Evolutionary conservation across 768 basidiomycete genomes (phyloP).

Genomic region (Mycena leptocephala): DNA sequence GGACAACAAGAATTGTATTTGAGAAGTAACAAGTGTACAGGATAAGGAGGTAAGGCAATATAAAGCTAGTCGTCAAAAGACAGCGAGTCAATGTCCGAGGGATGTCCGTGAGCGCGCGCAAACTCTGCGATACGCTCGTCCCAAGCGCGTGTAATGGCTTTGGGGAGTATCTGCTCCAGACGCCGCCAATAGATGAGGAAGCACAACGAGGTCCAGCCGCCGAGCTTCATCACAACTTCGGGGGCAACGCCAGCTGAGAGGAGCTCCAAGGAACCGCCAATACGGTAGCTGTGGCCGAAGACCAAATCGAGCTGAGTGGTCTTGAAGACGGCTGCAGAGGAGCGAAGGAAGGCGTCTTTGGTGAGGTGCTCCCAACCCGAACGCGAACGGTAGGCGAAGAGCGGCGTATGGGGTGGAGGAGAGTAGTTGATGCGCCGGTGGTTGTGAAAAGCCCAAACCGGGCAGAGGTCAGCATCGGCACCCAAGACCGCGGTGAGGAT

Average conservation of each 20-base stretch:
- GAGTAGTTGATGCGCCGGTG: neutral
- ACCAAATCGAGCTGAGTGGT: neutral
- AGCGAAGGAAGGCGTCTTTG: neutral
- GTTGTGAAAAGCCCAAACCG: neutral
- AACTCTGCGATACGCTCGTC: neutral
- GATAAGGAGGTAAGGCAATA: too few relatives aligned
- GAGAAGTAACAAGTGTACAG: too few relatives aligned
- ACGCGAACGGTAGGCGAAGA: neutral
- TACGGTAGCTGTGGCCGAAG: constrained; percentile 16
- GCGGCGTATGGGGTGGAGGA: neutral
- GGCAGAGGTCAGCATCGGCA: neutral
- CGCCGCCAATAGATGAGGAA: constrained; percentile 1
- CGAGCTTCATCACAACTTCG: neutral
- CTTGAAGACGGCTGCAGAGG: neutral
- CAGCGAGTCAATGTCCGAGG: neutral
- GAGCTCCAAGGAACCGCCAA: constrained; percentile 8
- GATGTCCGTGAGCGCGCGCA: neutral
- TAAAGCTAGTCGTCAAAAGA: neutral
- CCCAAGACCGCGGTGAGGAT: neutral
- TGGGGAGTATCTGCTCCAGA: neutral
- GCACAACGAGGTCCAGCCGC: neutral
- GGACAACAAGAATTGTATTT: too few relatives aligned
- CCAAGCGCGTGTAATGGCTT: neutral
- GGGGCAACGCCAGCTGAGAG: neutral
- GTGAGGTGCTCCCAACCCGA: neutral